Percentiles rank a stretch among this genome's conserved stretches.
Conservation (phyloP, 1,284 basidiomycete species). For the Ustilago hordei region DNA sequence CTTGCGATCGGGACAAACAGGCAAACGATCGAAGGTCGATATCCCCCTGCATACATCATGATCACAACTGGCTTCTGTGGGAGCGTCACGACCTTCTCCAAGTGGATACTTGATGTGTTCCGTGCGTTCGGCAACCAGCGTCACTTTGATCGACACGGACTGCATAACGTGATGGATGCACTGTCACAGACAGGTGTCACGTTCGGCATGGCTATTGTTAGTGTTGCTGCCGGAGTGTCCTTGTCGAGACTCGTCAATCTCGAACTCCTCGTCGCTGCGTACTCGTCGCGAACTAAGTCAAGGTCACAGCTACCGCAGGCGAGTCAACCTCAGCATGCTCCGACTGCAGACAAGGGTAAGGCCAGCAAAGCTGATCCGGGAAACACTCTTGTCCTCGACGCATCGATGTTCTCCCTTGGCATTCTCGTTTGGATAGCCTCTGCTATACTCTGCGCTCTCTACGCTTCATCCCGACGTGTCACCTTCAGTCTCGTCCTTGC, state of each 20-base stretch:
- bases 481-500: constrained; percentile 90
- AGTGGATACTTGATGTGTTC: constrained; percentile 92
- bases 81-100: constrained; percentile 93
- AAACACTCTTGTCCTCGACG: constrained; percentile 17
- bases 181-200: constrained; percentile 63
- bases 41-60: constrained; percentile 80
- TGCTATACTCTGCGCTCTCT: constrained; percentile 81
- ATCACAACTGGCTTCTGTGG: constrained; percentile 95
- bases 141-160: constrained; percentile 76
- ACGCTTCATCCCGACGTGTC: constrained; percentile 80
- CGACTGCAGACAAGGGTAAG: neutral
- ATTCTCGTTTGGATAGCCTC: constrained; percentile 71
- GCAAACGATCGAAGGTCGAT: constrained; percentile 46
- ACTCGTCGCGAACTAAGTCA: neutral
- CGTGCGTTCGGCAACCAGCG: constrained; percentile 83
- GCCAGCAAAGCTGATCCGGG: constrained; percentile 4
- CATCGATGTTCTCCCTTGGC: constrained; percentile 43
- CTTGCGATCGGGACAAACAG: constrained; percentile 66
- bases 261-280: constrained; percentile 3
- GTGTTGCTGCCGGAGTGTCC: constrained; percentile 47
- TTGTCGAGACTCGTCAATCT: constrained; percentile 36
- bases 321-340: neutral
- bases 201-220: constrained; percentile 54
- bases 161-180: constrained; percentile 76
- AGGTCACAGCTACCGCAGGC: neutral